phyloP scores from a whole-genome alignment of 106 monocot genomes.

The Cymbidium sinense region DNA sequence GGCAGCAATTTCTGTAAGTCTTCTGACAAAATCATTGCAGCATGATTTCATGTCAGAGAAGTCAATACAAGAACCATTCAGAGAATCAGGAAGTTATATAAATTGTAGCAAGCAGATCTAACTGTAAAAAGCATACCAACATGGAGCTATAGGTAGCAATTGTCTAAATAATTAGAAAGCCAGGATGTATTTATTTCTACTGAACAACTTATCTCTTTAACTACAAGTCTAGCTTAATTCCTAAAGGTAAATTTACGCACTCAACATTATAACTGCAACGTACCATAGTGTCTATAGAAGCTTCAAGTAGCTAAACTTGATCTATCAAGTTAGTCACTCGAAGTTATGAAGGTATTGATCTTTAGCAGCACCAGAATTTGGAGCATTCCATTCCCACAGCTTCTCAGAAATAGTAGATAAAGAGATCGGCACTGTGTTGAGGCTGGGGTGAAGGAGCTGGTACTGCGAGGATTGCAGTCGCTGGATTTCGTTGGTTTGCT shows the following conservation, averaged over 20 bases:
- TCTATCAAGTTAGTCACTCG: not conserved
- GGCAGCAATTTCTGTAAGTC: not conserved
- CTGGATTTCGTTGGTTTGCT: not conserved
- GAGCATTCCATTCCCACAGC: slow-evolving; percentile 5
- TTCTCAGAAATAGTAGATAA: slow-evolving; percentile 2
- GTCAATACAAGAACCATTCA: not conserved
- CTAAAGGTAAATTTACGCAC: not conserved
- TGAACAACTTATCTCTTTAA: not conserved
- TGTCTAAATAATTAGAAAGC: not conserved
- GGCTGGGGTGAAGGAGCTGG: not conserved
- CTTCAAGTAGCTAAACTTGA: not conserved
- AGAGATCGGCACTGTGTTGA: not conserved
- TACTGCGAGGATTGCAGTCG: not conserved
- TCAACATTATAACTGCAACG: not conserved
- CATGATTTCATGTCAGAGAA: slow-evolving; percentile 2
- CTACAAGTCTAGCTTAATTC: not conserved
- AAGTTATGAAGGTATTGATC: not conserved
- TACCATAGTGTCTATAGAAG: not conserved
- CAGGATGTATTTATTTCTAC: not conserved
- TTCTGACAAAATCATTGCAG: not conserved
- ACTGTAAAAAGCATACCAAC: not conserved
- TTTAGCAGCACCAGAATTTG: not conserved
- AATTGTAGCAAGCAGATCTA: not conserved
- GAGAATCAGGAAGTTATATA: not conserved
- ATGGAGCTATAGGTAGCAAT: not conserved